Evolutionary conservation across 2,329 filamentous ascomycete species (phyloP).

Genomic region (Trichophyton mentagrophytes): DNA sequence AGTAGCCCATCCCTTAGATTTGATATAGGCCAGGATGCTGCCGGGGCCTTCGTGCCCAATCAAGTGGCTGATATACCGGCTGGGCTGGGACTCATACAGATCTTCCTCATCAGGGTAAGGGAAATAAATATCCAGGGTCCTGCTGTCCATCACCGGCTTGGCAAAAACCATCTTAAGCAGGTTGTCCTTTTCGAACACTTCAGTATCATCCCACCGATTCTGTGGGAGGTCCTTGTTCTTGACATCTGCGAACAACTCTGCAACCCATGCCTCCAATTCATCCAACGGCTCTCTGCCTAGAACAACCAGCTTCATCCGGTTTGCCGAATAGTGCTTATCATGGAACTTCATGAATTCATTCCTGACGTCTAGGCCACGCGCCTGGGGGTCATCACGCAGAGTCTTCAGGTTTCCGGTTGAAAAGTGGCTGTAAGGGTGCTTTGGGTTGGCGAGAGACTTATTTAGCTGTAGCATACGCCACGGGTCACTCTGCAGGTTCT

Average conservation of each 20-base stretch:
- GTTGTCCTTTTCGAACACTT: constrained; percentile 48
- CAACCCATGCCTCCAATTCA: constrained; percentile 69
- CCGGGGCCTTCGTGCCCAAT: constrained; percentile 89
- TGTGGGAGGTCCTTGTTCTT: constrained; percentile 66
- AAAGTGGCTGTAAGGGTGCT: constrained; percentile 82
- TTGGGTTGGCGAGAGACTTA: constrained; percentile 75
- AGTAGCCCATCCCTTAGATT: constrained; percentile 81
- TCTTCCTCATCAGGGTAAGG: constrained; percentile 74
- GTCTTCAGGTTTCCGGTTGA: constrained; percentile 81
- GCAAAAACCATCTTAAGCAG: constrained; percentile 64
- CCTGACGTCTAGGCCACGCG: constrained; percentile 67
- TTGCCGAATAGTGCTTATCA: constrained; percentile 78
- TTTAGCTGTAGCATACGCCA: constrained; percentile 82
- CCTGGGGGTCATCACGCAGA: constrained; percentile 68
- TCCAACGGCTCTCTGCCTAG: constrained; percentile 72
- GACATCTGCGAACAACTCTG: constrained; percentile 68
- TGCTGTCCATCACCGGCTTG: constrained; percentile 81
- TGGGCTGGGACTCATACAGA: constrained; percentile 67
- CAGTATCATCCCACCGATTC: constrained; percentile 53
- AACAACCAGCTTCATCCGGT: constrained; percentile 83
- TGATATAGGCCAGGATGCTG: constrained; percentile 80
- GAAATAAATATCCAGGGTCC: constrained; percentile 68
- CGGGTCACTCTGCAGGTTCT: constrained; percentile 81
- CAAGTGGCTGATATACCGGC: constrained; percentile 73
- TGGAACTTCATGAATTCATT: constrained; percentile 91